phyloP scores from a whole-genome alignment of 225 moss, liverwort and hornwort species.

The Polytrichum formosum region DNA sequence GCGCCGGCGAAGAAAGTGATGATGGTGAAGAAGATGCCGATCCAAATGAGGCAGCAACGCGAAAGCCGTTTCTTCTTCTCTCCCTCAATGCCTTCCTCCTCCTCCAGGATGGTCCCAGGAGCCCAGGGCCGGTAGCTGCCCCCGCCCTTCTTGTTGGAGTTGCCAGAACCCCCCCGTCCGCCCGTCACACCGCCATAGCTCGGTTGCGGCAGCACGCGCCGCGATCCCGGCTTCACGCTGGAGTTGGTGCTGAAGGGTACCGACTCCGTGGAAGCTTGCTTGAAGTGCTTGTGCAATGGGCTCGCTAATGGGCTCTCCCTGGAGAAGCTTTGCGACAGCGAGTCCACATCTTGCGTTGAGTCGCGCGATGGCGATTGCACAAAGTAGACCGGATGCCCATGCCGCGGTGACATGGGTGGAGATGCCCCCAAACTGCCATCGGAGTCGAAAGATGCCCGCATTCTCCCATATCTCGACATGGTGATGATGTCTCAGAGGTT shows the following conservation, averaged over 20 bases:
- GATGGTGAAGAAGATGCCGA: constrained; percentile 51
- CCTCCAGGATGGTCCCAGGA: constrained; percentile 55
- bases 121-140: constrained; percentile 46
- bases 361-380: constrained; percentile 85
- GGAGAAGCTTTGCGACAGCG: constrained; percentile 71
- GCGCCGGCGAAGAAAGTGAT: constrained; percentile 61
- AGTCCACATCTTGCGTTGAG: constrained; percentile 69
- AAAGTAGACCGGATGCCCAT: constrained; percentile 76
- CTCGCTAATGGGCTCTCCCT: constrained; percentile 68
- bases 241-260: constrained; percentile 32
- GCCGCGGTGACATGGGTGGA: constrained; percentile 42
- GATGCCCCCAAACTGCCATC: constrained; percentile 44
- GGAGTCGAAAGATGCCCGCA: constrained; percentile 65
- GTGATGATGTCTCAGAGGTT: no score
- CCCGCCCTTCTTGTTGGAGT: constrained; percentile 21
- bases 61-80: constrained; percentile 46
- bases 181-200: constrained; percentile 12
- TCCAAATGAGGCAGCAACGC: constrained; percentile 47
- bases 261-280: constrained; percentile 46
- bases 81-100: constrained; percentile 47
- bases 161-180: constrained; percentile 10
- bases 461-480: constrained; percentile 52
- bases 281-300: constrained; percentile 63
- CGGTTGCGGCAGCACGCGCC: constrained; percentile 73
- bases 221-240: constrained; percentile 65